phyloP scores from a whole-genome alignment of 306 rosid genomes.

The Cucumis cinereus region DNA sequence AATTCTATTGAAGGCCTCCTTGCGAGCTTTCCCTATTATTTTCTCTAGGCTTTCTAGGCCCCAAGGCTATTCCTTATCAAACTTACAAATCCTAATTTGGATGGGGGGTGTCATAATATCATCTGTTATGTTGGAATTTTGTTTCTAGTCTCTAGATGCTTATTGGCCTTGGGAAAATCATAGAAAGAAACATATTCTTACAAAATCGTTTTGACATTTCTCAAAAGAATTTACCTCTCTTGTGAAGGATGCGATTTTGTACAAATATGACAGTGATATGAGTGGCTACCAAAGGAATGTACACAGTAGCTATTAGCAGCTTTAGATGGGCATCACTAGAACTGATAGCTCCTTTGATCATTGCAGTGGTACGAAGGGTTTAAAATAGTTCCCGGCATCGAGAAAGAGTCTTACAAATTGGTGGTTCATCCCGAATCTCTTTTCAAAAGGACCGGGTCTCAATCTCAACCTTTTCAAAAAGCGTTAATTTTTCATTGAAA shows the following conservation, averaged over 20 bases:
- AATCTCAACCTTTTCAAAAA: no score
- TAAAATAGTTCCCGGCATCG: neutral
- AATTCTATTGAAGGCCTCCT: neutral
- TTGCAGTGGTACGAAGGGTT: neutral
- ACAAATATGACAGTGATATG: neutral
- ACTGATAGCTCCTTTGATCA: neutral
- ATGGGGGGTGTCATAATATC: neutral
- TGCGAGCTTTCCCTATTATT: neutral
- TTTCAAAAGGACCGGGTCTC: no score
- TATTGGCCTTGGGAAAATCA: neutral
- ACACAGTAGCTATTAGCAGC: neutral
- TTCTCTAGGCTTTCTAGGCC: neutral
- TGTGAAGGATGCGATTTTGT: neutral
- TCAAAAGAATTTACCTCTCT: neutral
- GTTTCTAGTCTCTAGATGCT: neutral
- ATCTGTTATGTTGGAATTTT: neutral
- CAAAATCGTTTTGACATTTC: neutral
- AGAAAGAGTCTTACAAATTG: no score
- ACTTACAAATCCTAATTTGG: neutral
- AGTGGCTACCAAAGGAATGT: neutral
- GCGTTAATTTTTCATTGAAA: no score
- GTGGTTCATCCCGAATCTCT: no score
- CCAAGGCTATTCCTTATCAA: neutral
- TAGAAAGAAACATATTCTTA: neutral
- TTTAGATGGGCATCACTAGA: neutral